Conservation (phyloP, 225 moss, liverwort and hornwort species). For the Pleurozium schreberi region DNA sequence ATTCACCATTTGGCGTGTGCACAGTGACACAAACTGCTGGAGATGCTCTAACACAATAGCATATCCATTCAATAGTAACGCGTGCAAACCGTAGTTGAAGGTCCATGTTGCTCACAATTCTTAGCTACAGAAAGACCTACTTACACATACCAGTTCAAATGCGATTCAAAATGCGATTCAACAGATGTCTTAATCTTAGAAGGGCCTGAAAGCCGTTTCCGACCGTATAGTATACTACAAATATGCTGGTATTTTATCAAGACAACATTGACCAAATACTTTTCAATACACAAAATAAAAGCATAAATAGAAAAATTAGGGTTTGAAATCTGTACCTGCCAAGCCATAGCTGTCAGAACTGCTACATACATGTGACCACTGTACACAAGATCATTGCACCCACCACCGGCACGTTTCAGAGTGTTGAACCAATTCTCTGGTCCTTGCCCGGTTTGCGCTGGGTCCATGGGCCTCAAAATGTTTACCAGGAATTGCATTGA, state of each 20-base stretch:
- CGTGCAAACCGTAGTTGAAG: not conserved
- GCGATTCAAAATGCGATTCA: not conserved
- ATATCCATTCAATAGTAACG: no score
- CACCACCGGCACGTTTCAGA: constrained; percentile 83
- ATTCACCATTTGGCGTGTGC: no score
- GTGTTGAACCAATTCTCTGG: constrained; percentile 85
- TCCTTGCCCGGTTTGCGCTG: constrained; percentile 37
- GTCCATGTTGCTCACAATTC: not conserved
- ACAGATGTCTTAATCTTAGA: not conserved
- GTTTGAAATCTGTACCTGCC: constrained; percentile 52
- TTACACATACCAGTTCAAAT: not conserved
- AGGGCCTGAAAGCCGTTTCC: no score
- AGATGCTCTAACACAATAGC: not conserved
- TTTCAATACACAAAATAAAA: no score
- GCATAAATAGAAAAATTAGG: not conserved
- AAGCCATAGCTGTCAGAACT: constrained; percentile 91
- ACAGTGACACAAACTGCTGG: no score
- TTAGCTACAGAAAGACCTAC: not conserved
- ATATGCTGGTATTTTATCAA: no score
- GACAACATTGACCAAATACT: no score
- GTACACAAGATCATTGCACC: constrained; percentile 92
- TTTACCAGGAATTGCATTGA: constrained; percentile 86
- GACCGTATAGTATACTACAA: no score
- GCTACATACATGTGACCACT: constrained; percentile 94
- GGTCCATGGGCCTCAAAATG: constrained; percentile 82